Base-by-base conservation (phyloP, 106 monocot genomes). In the Phalaenopsis equestris region DNA sequence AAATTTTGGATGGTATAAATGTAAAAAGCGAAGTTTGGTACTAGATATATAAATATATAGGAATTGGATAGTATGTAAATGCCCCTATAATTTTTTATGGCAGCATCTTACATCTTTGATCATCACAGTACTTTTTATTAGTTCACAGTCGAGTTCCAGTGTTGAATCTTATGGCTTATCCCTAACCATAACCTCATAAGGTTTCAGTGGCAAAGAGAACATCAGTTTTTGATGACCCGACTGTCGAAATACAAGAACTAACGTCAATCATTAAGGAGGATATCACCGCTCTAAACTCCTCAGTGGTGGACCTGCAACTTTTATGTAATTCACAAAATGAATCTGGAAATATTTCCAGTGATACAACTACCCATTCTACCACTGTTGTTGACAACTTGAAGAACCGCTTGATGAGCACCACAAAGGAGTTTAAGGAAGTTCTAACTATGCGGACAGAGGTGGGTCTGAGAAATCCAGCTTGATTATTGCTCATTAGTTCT, bases 391-490 rank as follows among this genome's bases (percentile, higher is more conserved):
- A 96, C 78, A 90, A 90, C 79, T 79, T 96, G 80, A 96, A 96
- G 82, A 96, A 90, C 72, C 93, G 96, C 42, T 85, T 96, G 80
- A 93, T 96, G 96, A 96, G 84, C 78, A 58, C 96, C 17, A 91
- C 96, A 36, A 93, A 96, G 57, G 93, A 96, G 70, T 96, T 96
- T 74, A 96, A 93, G 84, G 96, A 93, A 82, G 93, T 93, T 19
- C 76, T 93, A 41, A 96, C 93, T 18, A 83, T 92, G 83, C 45
- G 93, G 70, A 93, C 96, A 41, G 91, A 96, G 93, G 93, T 92
- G 49, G 2, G 49, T 72, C 19, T 37, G 24, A 81, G n/a, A 52
- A 41, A 16, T 2, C 52, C 52, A 52, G 52, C 52, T 52, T 52
- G 52, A 52, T 10, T 52, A 52, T 52, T 52, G 14, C 52, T 52